These are phyloP conservation scores for Martiniozyma asiatica DNA, from an alignment of 1,139 yeast genomes.

Conservation along the genomic window DNA sequence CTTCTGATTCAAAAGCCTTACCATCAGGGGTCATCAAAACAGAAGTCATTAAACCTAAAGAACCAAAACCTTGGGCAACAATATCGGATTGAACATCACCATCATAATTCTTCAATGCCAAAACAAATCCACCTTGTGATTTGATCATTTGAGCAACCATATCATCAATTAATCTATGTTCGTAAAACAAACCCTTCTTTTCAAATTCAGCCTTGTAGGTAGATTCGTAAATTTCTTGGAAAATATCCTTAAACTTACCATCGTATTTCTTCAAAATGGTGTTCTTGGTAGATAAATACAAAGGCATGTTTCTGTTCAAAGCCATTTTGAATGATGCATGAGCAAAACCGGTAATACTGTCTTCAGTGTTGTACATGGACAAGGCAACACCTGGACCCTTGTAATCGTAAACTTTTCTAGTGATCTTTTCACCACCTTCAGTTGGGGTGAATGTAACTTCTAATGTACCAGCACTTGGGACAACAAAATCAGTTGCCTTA, in stretches of 20 bases:
- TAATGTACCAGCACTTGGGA: conserved; percentile 70
- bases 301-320: conserved; percentile 59
- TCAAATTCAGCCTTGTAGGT: conserved; percentile 66
- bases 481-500: conserved; percentile 76
- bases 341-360: conserved; percentile 82
- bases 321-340: conserved; percentile 88
- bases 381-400: conserved; percentile 75
- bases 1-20: conserved; percentile 88
- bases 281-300: conserved; percentile 84
- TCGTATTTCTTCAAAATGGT: conserved; percentile 89
- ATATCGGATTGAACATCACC: conserved; percentile 97
- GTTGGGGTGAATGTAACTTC: conserved; percentile 70
- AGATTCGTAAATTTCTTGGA: conserved; percentile 65
- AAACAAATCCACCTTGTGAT: conserved; percentile 86
- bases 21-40: conserved; percentile 92
- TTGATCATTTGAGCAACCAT: conserved; percentile 98
- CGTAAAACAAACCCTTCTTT: conserved; percentile 76
- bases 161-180: conserved; percentile 92
- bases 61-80: conserved; percentile 96
- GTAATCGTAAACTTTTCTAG: conserved; percentile 59
- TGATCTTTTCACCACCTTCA: conserved; percentile 34
- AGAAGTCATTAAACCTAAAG: conserved; percentile 92
- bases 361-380: conserved; percentile 93
- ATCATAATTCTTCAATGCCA: conserved; percentile 94
- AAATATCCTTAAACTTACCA: conserved; percentile 89